A percentile compares a stretch with the other conserved stretches of the same genome.
phyloP scores from a whole-genome alignment of 108 stramenopile species.

The Fragilaria radians region DNA sequence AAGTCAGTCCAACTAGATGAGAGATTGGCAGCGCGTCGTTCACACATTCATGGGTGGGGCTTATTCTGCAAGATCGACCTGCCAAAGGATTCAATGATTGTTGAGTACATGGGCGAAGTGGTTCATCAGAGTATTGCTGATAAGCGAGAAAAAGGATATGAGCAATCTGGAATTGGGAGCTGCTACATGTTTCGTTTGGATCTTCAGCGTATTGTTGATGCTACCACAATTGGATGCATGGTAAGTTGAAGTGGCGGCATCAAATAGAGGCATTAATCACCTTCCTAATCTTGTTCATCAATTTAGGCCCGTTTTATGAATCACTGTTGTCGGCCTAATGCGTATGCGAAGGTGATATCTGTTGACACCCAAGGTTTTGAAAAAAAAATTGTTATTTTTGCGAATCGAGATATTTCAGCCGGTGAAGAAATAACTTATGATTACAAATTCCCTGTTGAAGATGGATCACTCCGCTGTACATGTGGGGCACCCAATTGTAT shows the following conservation, averaged over 20 bases:
- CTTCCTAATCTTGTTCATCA: not conserved
- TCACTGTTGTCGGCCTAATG: slow-evolving; percentile 87
- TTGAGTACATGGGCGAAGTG: slow-evolving; percentile 73
- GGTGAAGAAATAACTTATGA: slow-evolving; percentile 83
- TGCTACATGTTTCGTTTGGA: slow-evolving; percentile 92
- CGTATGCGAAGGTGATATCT: slow-evolving; percentile 79
- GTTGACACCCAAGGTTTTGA: slow-evolving; percentile 52
- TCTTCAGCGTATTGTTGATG: slow-evolving; percentile 79
- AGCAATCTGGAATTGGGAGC: slow-evolving; percentile 74
- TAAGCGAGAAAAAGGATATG: slow-evolving; percentile 74
- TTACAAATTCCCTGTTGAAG: slow-evolving; percentile 90
- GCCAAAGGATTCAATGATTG: slow-evolving; percentile 57
- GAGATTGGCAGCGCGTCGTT: slow-evolving; percentile 52
- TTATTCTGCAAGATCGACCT: slow-evolving; percentile 76
- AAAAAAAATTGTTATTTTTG: slow-evolving; percentile 85
- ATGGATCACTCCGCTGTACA: slow-evolving; percentile 59
- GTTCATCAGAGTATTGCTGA: slow-evolving; percentile 70
- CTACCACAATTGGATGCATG: slow-evolving; percentile 83
- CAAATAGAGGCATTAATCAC: not conserved
- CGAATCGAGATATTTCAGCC: slow-evolving; percentile 64
- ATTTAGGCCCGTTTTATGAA: slow-evolving; percentile 60
- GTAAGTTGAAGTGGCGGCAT: slow-evolving; percentile 5
- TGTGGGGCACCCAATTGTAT: slow-evolving; percentile 76
- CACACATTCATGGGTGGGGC: slow-evolving; percentile 91
- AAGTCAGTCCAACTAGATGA: slow-evolving; percentile 52